These are phyloP conservation scores for Nemania sp. DNA, from an alignment of 2,329 filamentous ascomycete species.

Conservation along the genomic window DNA sequence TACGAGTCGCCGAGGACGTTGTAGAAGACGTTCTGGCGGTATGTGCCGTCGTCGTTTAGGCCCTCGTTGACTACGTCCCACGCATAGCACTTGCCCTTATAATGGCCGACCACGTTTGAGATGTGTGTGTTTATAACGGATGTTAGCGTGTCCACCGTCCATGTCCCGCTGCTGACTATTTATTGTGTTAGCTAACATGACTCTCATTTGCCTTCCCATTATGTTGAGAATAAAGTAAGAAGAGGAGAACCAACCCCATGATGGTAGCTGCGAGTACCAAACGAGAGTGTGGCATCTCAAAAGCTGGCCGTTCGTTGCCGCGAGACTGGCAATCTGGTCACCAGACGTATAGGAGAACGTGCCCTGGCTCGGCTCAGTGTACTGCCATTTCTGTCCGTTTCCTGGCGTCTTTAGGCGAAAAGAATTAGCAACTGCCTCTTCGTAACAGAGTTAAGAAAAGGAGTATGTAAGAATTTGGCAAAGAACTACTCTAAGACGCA, in stretches of 20 bases:
- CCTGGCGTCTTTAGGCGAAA: slow-evolving; percentile 61
- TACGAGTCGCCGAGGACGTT: slow-evolving; percentile 67
- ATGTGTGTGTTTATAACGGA: slow-evolving; percentile 71
- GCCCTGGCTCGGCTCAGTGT: slow-evolving; percentile 67
- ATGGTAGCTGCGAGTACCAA: slow-evolving; percentile 42
- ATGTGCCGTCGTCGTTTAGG: slow-evolving; percentile 67
- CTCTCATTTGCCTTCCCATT: background rate
- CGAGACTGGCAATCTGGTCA: slow-evolving; percentile 64
- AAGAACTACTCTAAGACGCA: background rate
- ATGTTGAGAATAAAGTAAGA: background rate
- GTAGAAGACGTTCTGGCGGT: slow-evolving; percentile 66
- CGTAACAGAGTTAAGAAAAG: background rate
- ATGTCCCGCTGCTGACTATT: slow-evolving; percentile 56
- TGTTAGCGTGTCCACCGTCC: slow-evolving; percentile 69
- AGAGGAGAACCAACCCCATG: slow-evolving; percentile 29
- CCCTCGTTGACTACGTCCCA: slow-evolving; percentile 77
- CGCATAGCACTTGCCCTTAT: slow-evolving; percentile 69
- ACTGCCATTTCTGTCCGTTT: slow-evolving; percentile 74
- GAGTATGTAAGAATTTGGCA: background rate
- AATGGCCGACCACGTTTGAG: slow-evolving; percentile 67
- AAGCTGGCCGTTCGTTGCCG: slow-evolving; percentile 61
- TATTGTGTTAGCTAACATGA: slow-evolving; percentile 38
- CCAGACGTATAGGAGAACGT: slow-evolving; percentile 70
- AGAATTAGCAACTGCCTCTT: slow-evolving; percentile 3
- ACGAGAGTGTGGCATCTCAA: slow-evolving; percentile 71